A percentile compares a stretch with the other conserved stretches of the same genome.
Evolutionary conservation across 2,329 filamentous ascomycete genomes (phyloP).

Genomic region (Colletotrichum sp.): DNA sequence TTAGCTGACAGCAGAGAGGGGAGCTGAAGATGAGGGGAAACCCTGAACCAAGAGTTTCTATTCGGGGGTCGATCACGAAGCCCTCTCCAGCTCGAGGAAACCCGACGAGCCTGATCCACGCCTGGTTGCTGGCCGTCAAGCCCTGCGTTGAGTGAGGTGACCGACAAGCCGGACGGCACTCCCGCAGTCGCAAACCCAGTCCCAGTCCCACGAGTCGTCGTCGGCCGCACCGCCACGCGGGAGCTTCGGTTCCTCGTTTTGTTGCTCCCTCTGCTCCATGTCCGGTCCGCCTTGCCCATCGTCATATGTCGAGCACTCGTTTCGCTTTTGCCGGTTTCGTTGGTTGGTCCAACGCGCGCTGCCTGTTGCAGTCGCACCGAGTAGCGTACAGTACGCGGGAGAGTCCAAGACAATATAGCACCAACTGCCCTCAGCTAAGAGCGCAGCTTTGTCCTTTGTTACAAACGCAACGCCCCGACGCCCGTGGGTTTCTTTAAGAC

Average conservation of each 20-base stretch:
- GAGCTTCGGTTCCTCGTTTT: conserved; percentile 1
- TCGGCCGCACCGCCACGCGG: conserved; percentile 4
- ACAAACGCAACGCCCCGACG: conserved; percentile 3
- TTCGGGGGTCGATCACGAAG: conserved; percentile 12
- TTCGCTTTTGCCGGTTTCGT: neutral
- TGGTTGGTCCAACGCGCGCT: neutral
- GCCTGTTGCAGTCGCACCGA: neutral
- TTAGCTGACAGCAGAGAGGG: neutral
- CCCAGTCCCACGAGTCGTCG: neutral
- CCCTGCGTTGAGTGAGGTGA: neutral
- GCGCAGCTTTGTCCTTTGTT: neutral
- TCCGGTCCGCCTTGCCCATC: neutral
- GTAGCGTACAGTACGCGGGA: neutral
- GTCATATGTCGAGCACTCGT: neutral
- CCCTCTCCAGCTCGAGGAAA: neutral
- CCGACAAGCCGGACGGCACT: neutral
- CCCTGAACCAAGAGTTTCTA: conserved; percentile 6
- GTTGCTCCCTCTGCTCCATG: neutral
- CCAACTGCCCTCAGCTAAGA: neutral
- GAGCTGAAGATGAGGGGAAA: conserved; percentile 17
- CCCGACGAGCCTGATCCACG: neutral
- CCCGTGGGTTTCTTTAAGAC: neutral
- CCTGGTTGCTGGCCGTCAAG: neutral
- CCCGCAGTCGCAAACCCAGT: neutral
- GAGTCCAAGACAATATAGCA: neutral